Evolutionary conservation across 1,284 basidiomycete species (phyloP).

Genomic region (Cryptococcus wingfieldii): DNA sequence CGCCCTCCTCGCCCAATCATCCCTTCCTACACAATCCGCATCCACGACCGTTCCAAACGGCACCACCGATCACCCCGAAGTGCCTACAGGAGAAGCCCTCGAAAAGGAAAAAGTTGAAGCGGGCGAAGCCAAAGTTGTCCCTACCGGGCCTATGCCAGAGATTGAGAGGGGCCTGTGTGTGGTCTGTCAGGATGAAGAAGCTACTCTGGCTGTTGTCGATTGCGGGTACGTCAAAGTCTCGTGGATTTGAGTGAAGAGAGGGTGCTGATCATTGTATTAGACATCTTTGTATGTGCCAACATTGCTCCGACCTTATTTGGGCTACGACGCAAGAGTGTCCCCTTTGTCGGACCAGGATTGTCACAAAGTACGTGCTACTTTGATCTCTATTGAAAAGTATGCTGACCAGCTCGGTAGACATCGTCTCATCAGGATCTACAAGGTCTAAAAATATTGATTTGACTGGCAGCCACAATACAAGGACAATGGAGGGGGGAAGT

Average conservation of each 20-base stretch:
- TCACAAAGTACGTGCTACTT: conserved; percentile 44
- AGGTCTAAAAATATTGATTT: conserved; percentile 5
- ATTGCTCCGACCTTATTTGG: conserved; percentile 80
- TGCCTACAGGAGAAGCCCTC: too few relatives aligned
- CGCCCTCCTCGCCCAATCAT: not conserved
- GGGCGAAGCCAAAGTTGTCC: conserved; percentile 18
- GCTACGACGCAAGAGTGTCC: conserved; percentile 74
- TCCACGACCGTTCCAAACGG: not conserved
- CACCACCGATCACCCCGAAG: not conserved
- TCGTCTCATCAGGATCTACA: conserved; percentile 65
- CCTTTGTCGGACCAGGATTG: conserved; percentile 75
- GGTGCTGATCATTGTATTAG: conserved; percentile 46
- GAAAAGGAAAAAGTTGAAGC: not conserved
- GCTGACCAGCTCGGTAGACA: conserved; percentile 39
- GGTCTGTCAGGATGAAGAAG: conserved; percentile 84
- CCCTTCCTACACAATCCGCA: not conserved
- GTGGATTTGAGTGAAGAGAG: not conserved
- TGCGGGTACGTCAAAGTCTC: conserved; percentile 63
- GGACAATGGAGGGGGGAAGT: too few relatives aligned
- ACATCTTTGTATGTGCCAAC: conserved; percentile 71
- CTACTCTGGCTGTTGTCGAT: conserved; percentile 84
- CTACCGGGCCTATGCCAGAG: conserved; percentile 43
- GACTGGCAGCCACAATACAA: not conserved
- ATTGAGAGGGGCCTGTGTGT: conserved; percentile 75
- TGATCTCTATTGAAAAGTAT: not conserved